Conservation (phyloP, 2,329 filamentous ascomycete species). For the Achaetomium macrosporum region DNA sequence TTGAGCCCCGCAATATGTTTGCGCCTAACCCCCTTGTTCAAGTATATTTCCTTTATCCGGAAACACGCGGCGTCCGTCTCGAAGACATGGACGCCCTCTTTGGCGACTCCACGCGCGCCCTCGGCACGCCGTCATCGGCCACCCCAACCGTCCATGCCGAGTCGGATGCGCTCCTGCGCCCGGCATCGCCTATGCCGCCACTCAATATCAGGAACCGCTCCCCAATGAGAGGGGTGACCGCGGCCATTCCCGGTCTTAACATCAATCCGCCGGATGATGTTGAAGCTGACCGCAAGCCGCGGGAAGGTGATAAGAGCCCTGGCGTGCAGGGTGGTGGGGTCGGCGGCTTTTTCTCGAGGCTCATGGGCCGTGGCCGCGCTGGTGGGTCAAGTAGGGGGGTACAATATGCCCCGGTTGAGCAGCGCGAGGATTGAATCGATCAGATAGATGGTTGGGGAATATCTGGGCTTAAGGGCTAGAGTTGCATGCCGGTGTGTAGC, state of each 20-base stretch:
- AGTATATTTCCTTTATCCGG: slow-evolving; percentile 98
- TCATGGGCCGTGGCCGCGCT: slow-evolving; percentile 35
- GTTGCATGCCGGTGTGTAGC: not conserved
- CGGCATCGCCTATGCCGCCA: slow-evolving; percentile 72
- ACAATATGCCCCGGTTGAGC: slow-evolving; percentile 37
- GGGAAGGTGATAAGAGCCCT: slow-evolving; percentile 24
- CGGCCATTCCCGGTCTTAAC: slow-evolving; percentile 71
- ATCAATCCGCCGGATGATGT: slow-evolving; percentile 69
- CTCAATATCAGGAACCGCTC: slow-evolving; percentile 51
- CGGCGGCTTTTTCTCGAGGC: slow-evolving; percentile 44
- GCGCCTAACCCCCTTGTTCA: slow-evolving; percentile 15
- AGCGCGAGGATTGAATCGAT: slow-evolving; percentile 33
- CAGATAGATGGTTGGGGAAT: not conserved
- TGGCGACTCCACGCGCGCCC: slow-evolving; percentile 81
- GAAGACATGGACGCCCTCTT: slow-evolving; percentile 97
- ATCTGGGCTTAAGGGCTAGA: not conserved
- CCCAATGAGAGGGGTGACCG: slow-evolving; percentile 39
- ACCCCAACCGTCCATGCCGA: slow-evolving; percentile 72
- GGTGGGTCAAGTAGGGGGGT: slow-evolving; percentile 31
- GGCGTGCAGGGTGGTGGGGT: slow-evolving; percentile 33
- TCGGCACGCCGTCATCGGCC: slow-evolving; percentile 68
- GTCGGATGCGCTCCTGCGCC: slow-evolving; percentile 72
- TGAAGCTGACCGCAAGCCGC: slow-evolving; percentile 40
- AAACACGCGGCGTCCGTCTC: slow-evolving; percentile 88
- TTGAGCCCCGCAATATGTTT: slow-evolving; percentile 1